A percentile compares a stretch with the other conserved stretches of the same genome.
These are phyloP conservation scores for Colletotrichum tanaceti DNA, from an alignment of 2,329 filamentous ascomycete species.

Conservation along the genomic window DNA sequence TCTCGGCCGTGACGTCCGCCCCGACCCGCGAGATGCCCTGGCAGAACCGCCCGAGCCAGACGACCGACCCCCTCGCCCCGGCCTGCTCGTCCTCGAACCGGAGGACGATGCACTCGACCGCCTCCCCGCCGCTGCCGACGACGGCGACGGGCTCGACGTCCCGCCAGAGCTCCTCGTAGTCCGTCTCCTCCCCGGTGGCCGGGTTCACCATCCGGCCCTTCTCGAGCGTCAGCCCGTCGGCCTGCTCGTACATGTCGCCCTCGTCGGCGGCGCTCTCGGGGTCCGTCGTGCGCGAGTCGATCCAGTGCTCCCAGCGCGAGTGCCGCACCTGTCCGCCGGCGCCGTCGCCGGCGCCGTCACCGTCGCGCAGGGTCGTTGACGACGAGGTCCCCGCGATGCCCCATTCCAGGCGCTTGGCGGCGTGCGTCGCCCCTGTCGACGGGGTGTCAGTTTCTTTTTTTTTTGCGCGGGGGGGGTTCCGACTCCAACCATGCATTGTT, in stretches of 20 bases:
- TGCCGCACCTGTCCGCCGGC: conserved; percentile 47
- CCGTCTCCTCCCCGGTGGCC: conserved; percentile 58
- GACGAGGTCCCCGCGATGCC: conserved; percentile 70
- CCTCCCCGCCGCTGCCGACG: conserved; percentile 37
- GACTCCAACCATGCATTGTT: too few relatives aligned
- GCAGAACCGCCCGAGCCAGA: conserved; percentile 64
- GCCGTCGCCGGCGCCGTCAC: too few relatives aligned
- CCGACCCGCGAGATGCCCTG: conserved; percentile 67
- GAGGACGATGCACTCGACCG: conserved; percentile 54
- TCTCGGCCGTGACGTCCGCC: conserved; percentile 59
- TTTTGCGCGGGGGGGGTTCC: too few relatives aligned
- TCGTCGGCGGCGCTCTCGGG: conserved; percentile 61
- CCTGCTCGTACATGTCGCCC: conserved; percentile 64
- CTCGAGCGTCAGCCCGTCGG: conserved; percentile 62
- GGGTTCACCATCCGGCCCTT: conserved; percentile 71
- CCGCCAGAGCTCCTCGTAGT: conserved; percentile 77
- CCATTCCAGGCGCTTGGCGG: conserved; percentile 66
- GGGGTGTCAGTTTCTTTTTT: conserved; percentile 25
- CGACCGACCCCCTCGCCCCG: conserved; percentile 60
- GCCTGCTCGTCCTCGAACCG: conserved; percentile 49
- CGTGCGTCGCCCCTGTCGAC: conserved; percentile 8
- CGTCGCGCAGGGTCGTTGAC: conserved; percentile 46
- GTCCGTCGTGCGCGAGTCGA: conserved; percentile 63
- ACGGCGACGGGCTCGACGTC: conserved; percentile 52
- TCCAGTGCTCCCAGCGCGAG: conserved; percentile 68